A percentile compares a stretch with the other conserved stretches of the same genome.
These are phyloP conservation scores for Hypoxylon sp. DNA, from an alignment of 2,329 filamentous ascomycete genomes.

Conservation along the genomic window DNA sequence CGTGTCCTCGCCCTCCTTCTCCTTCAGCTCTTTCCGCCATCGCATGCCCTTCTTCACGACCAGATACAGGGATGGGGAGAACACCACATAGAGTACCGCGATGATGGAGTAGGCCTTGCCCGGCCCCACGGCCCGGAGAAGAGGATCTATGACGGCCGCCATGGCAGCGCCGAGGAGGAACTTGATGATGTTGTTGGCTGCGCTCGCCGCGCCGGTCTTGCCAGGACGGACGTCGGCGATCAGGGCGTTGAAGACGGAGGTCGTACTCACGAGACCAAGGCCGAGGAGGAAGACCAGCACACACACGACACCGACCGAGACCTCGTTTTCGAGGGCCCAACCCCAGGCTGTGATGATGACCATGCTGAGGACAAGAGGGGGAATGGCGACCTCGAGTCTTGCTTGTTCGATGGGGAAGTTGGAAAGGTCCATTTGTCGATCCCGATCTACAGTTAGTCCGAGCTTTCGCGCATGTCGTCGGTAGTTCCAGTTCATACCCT, in stretches of 20 bases:
- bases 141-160: constrained; percentile 71
- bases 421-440: constrained; percentile 66
- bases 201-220: constrained; percentile 71
- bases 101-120: constrained; percentile 74
- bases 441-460: constrained; percentile 71
- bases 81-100: constrained; percentile 63
- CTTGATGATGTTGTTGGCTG: constrained; percentile 73
- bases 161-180: constrained; percentile 72
- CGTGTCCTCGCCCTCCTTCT: constrained; percentile 52
- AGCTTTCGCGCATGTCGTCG: constrained; percentile 72
- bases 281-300: constrained; percentile 70
- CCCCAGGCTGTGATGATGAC: constrained; percentile 69
- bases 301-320: constrained; percentile 67
- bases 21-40: constrained; percentile 65
- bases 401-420: constrained; percentile 69
- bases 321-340: constrained; percentile 68
- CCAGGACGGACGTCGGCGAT: constrained; percentile 74
- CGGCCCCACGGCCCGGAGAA: constrained; percentile 68
- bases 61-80: constrained; percentile 64
- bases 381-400: constrained; percentile 67
- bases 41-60: constrained; percentile 62
- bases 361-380: constrained; percentile 68
- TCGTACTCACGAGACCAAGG: constrained; percentile 70
- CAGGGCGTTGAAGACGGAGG: constrained; percentile 72
- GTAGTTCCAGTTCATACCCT: constrained; percentile 76